Conservation (phyloP, 202 grass and related monocot species). For the Carex sylvatica region DNA sequence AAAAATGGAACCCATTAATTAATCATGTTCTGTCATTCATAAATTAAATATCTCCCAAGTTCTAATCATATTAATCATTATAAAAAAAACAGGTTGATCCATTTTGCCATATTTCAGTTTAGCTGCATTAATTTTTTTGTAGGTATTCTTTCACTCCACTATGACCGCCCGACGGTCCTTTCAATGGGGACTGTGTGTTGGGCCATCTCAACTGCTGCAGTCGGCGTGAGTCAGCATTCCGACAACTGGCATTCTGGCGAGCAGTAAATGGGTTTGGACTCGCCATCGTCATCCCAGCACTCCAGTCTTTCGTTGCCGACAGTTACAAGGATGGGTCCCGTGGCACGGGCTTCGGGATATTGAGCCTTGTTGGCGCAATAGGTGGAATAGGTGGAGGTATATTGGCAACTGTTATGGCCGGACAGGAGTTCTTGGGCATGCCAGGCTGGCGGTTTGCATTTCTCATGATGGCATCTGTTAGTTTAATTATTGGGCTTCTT, state of each 20-base stretch:
- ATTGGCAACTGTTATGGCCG: slow-evolving; percentile 87
- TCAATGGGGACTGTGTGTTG: slow-evolving; percentile 76
- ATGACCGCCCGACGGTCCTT: slow-evolving; percentile 77
- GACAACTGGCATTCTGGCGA: slow-evolving; percentile 85
- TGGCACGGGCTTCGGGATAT: slow-evolving; percentile 73
- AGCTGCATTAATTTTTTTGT: neutral
- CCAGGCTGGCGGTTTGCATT: slow-evolving; percentile 90
- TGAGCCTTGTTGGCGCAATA: slow-evolving; percentile 75
- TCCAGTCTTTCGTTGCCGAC: slow-evolving; percentile 91
- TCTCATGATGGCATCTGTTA: slow-evolving; percentile 65
- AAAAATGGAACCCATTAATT: neutral
- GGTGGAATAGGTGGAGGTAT: slow-evolving; percentile 88
- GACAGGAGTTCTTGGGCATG: slow-evolving; percentile 60
- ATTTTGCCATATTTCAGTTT: neutral
- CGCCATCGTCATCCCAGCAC: slow-evolving; percentile 85
- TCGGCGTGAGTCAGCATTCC: slow-evolving; percentile 65
- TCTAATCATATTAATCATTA: neutral
- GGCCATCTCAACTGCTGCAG: slow-evolving; percentile 83
- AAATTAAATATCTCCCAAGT: neutral
- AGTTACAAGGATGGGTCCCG: slow-evolving; percentile 84
- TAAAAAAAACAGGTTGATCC: neutral
- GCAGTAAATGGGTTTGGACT: slow-evolving; percentile 81
- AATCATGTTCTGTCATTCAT: neutral
- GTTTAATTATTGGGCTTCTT: slow-evolving; percentile 80
- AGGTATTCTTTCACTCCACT: slow-evolving; percentile 63